Evolutionary conservation across 306 rosid genomes (phyloP), one percentile per base, ranked within the genome.

Genomic region (Sicyos edulis): DNA sequence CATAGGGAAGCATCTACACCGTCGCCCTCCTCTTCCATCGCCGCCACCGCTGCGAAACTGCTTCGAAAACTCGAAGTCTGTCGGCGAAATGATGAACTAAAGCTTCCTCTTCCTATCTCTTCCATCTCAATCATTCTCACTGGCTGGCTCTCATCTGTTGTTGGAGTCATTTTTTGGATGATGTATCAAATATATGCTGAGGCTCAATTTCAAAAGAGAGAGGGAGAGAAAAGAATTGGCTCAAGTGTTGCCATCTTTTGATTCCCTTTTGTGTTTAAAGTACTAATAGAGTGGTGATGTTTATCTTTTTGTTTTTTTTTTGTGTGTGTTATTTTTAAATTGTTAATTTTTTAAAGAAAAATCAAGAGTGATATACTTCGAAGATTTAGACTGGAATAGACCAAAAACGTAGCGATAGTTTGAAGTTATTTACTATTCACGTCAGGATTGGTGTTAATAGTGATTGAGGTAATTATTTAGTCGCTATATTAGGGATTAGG

Each of bases 101-200:
- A 66, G 51, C 88, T 89, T 76, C 86, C 84, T 3, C 63, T 57
- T 22, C 89, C 90, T 7, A 81, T 70, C 83, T 81, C 96, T 3
- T 61, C 96, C 54, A 87, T 74, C 84, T 89, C 96, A 70, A 81
- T 76, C 9, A 24, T 58, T 71, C 87, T 85, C 16, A 78, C 63
- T 20, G 88, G 81, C 81, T 85, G 88, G 69, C 78, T 82, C 51
- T 87, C 92, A 34, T 79, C 79, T 14, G 63, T 37, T 70, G 80
- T 81, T 66, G 82, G 85, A 29, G 85, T 83, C 85, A 84, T 40
- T 40, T 40, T 70, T 76, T 16, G 19, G 42, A 29, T 11, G 26
- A 29, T 17, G 14, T n/a, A 60, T 26, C 7, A 57, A 6, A 37
- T 2, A 32, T 2, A 56, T 22, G 59, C 4, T 61, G 8, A 61